phyloP scores from a whole-genome alignment of 2,329 filamentous ascomycete genomes.

The Arthroderma sp. region DNA sequence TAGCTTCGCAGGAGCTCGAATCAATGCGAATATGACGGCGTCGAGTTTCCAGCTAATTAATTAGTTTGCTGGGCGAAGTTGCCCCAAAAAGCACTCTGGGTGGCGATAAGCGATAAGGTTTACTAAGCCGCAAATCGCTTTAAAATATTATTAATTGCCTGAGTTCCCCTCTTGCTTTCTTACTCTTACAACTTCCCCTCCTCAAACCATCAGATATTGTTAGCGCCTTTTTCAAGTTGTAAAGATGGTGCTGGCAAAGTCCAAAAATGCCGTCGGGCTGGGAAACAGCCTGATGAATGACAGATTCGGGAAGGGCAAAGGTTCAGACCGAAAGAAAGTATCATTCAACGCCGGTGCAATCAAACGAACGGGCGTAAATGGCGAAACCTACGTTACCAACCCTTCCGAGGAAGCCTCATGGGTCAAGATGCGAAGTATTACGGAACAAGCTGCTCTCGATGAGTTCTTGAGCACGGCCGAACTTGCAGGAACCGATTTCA shows the following conservation, averaged over 20 bases:
- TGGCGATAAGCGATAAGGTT: no score
- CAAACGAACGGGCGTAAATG: constrained; percentile 58
- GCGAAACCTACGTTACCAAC: constrained; percentile 85
- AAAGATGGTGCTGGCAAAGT: constrained; percentile 71
- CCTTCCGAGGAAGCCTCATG: constrained; percentile 81
- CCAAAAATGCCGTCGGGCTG: constrained; percentile 86
- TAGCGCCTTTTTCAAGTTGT: neutral
- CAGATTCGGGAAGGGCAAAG: constrained; percentile 88
- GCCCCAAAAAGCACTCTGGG: no score
- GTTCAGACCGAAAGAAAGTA: constrained; percentile 63
- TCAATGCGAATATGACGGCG: no score
- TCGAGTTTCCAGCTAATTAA: no score
- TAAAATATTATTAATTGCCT: no score
- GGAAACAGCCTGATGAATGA: constrained; percentile 99
- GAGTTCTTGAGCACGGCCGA: constrained; percentile 94
- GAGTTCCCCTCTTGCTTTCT: no score
- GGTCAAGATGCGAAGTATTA: constrained; percentile 99
- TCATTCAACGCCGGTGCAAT: constrained; percentile 48
- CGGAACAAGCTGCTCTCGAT: constrained; percentile 89
- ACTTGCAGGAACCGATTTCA: constrained; percentile 96
- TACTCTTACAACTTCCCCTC: no score
- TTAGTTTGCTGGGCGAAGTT: no score
- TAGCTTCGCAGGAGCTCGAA: no score
- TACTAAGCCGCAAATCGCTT: no score
- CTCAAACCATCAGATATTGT: no score